A percentile compares a stretch with the other conserved stretches of the same genome.
phyloP scores from a whole-genome alignment of 2,329 filamentous ascomycete genomes.

The Corinectria fuckeliana region DNA sequence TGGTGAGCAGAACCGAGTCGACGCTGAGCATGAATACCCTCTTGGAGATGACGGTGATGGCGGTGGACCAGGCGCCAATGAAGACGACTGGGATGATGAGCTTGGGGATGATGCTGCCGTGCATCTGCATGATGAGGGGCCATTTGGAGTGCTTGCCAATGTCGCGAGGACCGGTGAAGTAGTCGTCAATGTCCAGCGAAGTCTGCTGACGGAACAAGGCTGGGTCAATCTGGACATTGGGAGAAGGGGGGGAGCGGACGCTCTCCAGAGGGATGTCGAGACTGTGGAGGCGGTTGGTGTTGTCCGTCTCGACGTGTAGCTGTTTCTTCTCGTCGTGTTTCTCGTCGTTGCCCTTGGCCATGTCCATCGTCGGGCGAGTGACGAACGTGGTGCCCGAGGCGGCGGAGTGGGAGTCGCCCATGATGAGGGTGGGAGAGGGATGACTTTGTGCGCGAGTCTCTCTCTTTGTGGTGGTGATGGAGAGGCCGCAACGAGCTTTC shows the following conservation, averaged over 20 bases:
- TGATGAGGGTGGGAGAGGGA: conserved; percentile 15
- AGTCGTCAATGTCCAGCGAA: conserved; percentile 62
- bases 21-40: conserved; percentile 48
- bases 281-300: conserved; percentile 33
- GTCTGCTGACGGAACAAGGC: conserved; percentile 43
- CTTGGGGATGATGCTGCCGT: conserved; percentile 76
- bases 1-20: conserved; percentile 65
- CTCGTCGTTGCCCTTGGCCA: not conserved
- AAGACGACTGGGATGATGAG: conserved; percentile 73
- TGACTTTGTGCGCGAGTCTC: not conserved
- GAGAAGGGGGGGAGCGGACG: conserved; percentile 41
- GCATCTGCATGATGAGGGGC: conserved; percentile 76
- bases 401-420: conserved; percentile 32
- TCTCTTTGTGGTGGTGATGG: not conserved
- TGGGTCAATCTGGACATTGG: conserved; percentile 37
- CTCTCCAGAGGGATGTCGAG: conserved; percentile 40
- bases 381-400: conserved; percentile 8
- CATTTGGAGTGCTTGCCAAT: conserved; percentile 77
- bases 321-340: not conserved
- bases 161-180: conserved; percentile 72
- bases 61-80: conserved; percentile 69
- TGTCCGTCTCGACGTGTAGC: conserved; percentile 13
- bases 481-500: not conserved
- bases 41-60: conserved; percentile 64
- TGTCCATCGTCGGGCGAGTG: conserved; percentile 12